A percentile compares a stretch with the other conserved stretches of the same genome.
phyloP scores from a whole-genome alignment of 176 grass and related monocot species.

The Aegilops speltoides region DNA sequence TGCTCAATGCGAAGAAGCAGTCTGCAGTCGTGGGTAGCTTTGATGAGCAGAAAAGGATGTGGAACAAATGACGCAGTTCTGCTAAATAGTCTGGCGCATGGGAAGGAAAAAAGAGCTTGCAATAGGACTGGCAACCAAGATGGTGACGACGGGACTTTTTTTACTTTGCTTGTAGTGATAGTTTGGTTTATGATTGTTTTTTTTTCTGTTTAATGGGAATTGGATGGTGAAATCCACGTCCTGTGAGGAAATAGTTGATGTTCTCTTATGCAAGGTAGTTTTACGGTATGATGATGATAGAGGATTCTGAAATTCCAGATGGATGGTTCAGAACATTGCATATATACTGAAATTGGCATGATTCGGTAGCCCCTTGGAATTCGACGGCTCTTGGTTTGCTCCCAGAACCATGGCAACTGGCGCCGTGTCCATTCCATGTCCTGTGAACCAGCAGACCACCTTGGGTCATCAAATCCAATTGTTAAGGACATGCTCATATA shows the following conservation, averaged over 20 bases:
- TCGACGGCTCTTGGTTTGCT: background rate
- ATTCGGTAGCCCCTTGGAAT: background rate
- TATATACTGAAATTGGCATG: background rate
- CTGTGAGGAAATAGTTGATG: background rate
- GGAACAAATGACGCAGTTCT: constrained; percentile 23
- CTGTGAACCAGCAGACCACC: no score
- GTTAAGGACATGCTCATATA: no score
- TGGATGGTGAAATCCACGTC: background rate
- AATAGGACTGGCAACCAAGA: background rate
- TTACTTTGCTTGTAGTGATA: background rate
- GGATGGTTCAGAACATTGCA: background rate
- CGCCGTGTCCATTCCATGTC: no score
- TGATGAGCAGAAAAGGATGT: constrained; percentile 61
- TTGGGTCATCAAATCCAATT: no score
- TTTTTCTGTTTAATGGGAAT: background rate
- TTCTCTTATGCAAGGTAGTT: background rate
- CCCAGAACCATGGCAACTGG: background rate
- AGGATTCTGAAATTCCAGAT: background rate
- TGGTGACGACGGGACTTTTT: background rate
- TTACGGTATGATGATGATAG: background rate
- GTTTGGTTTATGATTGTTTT: background rate
- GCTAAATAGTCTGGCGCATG: background rate
- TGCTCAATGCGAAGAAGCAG: constrained; percentile 43
- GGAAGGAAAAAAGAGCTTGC: background rate
- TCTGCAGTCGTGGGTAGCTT: constrained; percentile 59